phyloP scores from a whole-genome alignment of 306 rosid genomes.

The Phaseolus lunatus region DNA sequence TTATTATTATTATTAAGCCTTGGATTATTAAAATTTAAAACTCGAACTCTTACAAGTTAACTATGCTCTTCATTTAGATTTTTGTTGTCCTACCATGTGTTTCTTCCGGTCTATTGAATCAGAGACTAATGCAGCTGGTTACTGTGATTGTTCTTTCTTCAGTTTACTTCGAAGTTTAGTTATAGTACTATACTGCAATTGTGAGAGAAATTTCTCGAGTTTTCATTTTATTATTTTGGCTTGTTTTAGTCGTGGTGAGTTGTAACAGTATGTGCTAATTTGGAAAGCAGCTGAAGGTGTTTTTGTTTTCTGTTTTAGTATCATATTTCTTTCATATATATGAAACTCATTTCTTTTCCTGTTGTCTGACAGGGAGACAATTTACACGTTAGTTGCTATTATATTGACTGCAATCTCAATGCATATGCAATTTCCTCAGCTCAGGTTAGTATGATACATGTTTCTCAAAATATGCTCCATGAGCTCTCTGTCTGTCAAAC shows the following conservation, averaged over 20 bases:
- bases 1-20: neutral
- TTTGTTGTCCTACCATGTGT: too few species aligned
- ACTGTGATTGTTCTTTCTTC: neutral
- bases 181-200: too few species aligned
- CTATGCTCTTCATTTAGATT: neutral
- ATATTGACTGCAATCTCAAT: slow-evolving; percentile 75
- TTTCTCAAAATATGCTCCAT: slow-evolving; percentile 7
- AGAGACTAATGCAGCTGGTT: too few species aligned
- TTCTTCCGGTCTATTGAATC: too few species aligned
- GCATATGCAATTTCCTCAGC: slow-evolving; percentile 88
- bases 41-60: neutral
- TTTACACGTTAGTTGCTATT: slow-evolving; percentile 84
- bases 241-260: neutral
- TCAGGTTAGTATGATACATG: slow-evolving; percentile 65
- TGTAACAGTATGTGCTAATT: slow-evolving; percentile 5
- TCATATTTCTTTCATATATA: slow-evolving; percentile 18
- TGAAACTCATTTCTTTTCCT: slow-evolving; percentile 6
- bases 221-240: neutral
- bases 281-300: neutral
- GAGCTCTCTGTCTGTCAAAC: slow-evolving; percentile 18
- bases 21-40: neutral
- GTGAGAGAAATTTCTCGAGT: neutral
- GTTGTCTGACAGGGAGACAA: slow-evolving; percentile 76
- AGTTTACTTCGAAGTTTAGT: neutral
- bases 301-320: slow-evolving; percentile 23